phyloP scores from a whole-genome alignment of 306 rosid genomes.

The Canavalia ensiformis region DNA sequence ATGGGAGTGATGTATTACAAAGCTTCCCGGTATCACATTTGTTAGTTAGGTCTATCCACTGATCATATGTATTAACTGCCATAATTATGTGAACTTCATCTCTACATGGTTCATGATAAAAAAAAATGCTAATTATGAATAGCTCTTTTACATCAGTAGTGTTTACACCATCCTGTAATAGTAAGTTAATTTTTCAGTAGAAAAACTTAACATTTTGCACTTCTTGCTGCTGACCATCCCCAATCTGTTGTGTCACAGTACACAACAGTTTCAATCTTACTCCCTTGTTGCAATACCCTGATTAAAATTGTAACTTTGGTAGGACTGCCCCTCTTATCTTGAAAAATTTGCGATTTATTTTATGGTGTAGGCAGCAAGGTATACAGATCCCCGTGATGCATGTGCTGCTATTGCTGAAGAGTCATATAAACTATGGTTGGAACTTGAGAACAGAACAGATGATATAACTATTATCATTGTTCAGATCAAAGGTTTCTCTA shows the following conservation, averaged over 20 bases:
- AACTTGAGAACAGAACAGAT: slow-evolving; percentile 89
- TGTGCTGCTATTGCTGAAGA: slow-evolving; percentile 91
- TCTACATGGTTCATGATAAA: background rate
- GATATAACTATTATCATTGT: slow-evolving; percentile 88
- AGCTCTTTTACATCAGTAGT: slow-evolving; percentile 32
- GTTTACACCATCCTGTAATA: slow-evolving; percentile 12
- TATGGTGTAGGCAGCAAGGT: slow-evolving; percentile 69
- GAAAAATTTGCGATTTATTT: slow-evolving; percentile 41
- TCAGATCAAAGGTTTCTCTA: slow-evolving; percentile 78
- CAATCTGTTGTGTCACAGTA: slow-evolving; percentile 11
- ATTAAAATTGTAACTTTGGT: slow-evolving; percentile 28
- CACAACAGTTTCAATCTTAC: background rate
- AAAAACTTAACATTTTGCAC: background rate
- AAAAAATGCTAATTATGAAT: background rate
- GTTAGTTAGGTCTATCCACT: slow-evolving; percentile 17
- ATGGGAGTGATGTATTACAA: slow-evolving; percentile 8
- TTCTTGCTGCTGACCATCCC: slow-evolving; percentile 14
- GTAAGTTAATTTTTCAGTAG: slow-evolving; percentile 1
- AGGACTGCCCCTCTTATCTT: slow-evolving; percentile 17
- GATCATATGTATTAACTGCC: background rate
- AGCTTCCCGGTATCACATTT: background rate
- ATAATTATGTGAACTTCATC: slow-evolving; percentile 14
- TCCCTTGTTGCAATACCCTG: slow-evolving; percentile 15
- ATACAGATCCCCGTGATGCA: slow-evolving; percentile 86
- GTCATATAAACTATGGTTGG: slow-evolving; percentile 86